Conservation (phyloP, 1,139 yeast genomes). For the Kodamaea arcana region DNA sequence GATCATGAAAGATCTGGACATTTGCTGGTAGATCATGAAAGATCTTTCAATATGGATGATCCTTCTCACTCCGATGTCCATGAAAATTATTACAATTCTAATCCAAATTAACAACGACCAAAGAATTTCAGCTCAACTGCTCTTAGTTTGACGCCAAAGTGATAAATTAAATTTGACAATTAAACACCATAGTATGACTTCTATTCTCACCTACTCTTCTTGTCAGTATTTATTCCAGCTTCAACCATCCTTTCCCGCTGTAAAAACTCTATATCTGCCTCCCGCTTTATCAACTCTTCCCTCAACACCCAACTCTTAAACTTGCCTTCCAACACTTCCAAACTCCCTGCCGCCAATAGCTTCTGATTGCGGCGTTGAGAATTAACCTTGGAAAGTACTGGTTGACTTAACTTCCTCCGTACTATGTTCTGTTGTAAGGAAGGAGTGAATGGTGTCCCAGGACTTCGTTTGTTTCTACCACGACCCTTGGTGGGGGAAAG, state of each 20-base stretch:
- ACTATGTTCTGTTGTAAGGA: conserved; percentile 13
- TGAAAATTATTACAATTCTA: no score
- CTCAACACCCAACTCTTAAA: conserved; percentile 19
- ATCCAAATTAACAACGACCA: no score
- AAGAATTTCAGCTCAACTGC: no score
- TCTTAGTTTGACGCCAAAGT: no score
- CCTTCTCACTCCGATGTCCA: no score
- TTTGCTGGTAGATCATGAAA: no score
- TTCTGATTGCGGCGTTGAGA: conserved; percentile 1
- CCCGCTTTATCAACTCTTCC: conserved; percentile 13
- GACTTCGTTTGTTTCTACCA: conserved; percentile 19
- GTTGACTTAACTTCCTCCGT: conserved; percentile 12
- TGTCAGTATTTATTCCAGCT: neutral
- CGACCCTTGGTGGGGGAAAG: conserved; percentile 2
- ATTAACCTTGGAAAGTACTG: neutral
- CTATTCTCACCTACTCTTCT: no score
- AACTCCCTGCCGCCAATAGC: conserved; percentile 6
- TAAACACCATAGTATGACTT: no score
- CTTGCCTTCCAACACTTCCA: conserved; percentile 15
- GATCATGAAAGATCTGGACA: no score
- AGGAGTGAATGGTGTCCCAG: conserved; percentile 21
- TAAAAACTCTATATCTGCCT: conserved; percentile 16
- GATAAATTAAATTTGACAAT: no score
- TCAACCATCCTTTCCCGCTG: conserved; percentile 17
- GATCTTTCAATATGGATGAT: no score